Evolutionary conservation across 2,329 filamentous ascomycete genomes (phyloP).

Genomic region (Aspergillus sp.): DNA sequence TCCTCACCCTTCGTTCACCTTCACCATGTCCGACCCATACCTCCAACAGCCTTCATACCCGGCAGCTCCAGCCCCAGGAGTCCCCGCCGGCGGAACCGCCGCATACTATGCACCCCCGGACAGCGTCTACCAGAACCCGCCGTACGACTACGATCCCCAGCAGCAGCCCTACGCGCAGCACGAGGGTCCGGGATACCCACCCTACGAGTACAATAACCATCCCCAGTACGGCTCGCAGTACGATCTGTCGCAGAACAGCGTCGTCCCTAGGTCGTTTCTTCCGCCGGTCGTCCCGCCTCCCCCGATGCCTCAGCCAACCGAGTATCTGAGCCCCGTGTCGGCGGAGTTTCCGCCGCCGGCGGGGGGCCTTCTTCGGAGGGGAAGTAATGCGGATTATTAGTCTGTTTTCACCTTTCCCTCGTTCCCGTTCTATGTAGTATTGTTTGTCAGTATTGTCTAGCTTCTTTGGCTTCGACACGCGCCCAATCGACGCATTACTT

Average conservation of each 20-base stretch:
- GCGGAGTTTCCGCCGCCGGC: background rate
- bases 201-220: background rate
- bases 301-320: slow-evolving; percentile 3
- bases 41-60: slow-evolving; percentile 34
- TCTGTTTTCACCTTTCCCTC: background rate
- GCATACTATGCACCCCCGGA: slow-evolving; percentile 26
- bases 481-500: too few species aligned
- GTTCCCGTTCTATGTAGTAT: background rate
- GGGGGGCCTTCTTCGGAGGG: background rate
- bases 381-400: slow-evolving; percentile 24
- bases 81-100: slow-evolving; percentile 6
- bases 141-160: slow-evolving; percentile 29
- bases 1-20: background rate
- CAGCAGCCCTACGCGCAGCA: slow-evolving; percentile 11
- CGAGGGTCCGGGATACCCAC: slow-evolving; percentile 4
- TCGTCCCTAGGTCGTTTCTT: slow-evolving; percentile 1
- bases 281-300: slow-evolving; percentile 2
- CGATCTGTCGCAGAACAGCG: slow-evolving; percentile 6
- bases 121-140: slow-evolving; percentile 20
- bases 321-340: slow-evolving; percentile 5
- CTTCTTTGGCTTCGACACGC: too few species aligned
- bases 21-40: slow-evolving; percentile 54
- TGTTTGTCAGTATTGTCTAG: background rate
- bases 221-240: slow-evolving; percentile 8
- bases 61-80: slow-evolving; percentile 9